These are phyloP conservation scores for Phytophthora constricta DNA, from an alignment of 352 stramenopile genomes.

Conservation along the genomic window DNA sequence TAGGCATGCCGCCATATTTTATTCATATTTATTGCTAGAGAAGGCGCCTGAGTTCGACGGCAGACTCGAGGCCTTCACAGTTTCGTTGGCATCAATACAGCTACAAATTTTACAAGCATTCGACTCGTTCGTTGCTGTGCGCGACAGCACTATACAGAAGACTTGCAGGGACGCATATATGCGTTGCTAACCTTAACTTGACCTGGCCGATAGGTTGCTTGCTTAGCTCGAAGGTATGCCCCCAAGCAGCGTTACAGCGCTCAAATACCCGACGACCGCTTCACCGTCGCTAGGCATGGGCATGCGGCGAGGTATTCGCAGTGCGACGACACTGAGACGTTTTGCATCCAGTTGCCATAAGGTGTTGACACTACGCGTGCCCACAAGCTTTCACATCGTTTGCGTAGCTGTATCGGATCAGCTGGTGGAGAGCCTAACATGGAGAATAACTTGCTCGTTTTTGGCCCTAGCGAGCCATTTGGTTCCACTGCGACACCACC, in stretches of 20 bases:
- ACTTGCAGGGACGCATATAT: not conserved
- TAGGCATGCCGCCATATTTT: slow-evolving; percentile 9
- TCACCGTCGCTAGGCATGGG: no score
- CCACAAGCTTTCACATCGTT: slow-evolving; percentile 15
- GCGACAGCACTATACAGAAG: not conserved
- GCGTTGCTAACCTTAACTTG: slow-evolving; percentile 4
- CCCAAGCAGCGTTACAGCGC: no score
- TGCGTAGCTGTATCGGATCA: not conserved
- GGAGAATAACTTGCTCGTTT: no score
- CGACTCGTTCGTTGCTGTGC: not conserved
- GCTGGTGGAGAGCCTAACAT: slow-evolving; percentile 1
- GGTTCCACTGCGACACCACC: no score
- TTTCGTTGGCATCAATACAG: slow-evolving; percentile 20
- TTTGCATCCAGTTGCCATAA: slow-evolving; percentile 25
- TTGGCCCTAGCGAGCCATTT: no score
- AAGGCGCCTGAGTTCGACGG: slow-evolving; percentile 23
- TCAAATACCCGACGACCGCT: no score
- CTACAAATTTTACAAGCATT: not conserved
- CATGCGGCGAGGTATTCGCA: no score
- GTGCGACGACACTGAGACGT: slow-evolving; percentile 26
- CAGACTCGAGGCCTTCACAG: slow-evolving; percentile 17
- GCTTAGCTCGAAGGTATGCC: no score
- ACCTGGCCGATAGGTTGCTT: not conserved
- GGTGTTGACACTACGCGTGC: slow-evolving; percentile 3
- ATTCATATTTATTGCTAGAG: slow-evolving; percentile 35